Conservation (phyloP, 768 basidiomycete genomes). For the Leccinum disarticulatum region DNA sequence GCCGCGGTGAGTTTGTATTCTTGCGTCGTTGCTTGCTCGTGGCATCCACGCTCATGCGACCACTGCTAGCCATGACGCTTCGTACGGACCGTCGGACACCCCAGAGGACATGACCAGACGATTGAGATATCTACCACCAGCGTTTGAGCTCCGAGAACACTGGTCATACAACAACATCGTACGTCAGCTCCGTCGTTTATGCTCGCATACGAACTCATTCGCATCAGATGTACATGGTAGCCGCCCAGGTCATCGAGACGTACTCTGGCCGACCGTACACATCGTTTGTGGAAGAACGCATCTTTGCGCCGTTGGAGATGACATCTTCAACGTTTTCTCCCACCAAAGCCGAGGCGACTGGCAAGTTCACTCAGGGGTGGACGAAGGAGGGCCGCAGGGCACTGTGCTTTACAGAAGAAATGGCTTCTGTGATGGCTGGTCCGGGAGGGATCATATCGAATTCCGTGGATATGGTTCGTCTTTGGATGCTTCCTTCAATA, state of each 20-base stretch:
- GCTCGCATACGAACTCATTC: not conserved
- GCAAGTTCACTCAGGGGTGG: constrained; percentile 37
- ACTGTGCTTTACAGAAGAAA: constrained; percentile 33
- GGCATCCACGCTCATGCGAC: not conserved
- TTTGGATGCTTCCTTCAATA: too few relatives aligned
- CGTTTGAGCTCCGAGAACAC: constrained; percentile 36
- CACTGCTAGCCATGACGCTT: constrained; percentile 34
- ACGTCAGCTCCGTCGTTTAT: not conserved
- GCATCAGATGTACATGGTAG: constrained; percentile 41
- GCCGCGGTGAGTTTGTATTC: constrained; percentile 27
- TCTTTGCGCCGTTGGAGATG: constrained; percentile 44
- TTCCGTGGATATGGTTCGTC: constrained; percentile 41
- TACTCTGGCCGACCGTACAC: constrained; percentile 36
- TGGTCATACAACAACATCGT: constrained; percentile 43
- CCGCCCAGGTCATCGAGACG: constrained; percentile 33
- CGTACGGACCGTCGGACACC: constrained; percentile 31
- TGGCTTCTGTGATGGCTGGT: constrained; percentile 32
- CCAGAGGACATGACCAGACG: constrained; percentile 22
- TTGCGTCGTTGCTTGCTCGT: not conserved
- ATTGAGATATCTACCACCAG: constrained; percentile 31
- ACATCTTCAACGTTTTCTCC: constrained; percentile 38
- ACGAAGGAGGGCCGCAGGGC: constrained; percentile 32
- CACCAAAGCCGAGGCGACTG: constrained; percentile 30
- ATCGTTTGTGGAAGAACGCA: constrained; percentile 41
- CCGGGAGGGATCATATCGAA: constrained; percentile 46